Conservation (phyloP, 73 alveolate species). For the Tetrahymena elliotti region DNA sequence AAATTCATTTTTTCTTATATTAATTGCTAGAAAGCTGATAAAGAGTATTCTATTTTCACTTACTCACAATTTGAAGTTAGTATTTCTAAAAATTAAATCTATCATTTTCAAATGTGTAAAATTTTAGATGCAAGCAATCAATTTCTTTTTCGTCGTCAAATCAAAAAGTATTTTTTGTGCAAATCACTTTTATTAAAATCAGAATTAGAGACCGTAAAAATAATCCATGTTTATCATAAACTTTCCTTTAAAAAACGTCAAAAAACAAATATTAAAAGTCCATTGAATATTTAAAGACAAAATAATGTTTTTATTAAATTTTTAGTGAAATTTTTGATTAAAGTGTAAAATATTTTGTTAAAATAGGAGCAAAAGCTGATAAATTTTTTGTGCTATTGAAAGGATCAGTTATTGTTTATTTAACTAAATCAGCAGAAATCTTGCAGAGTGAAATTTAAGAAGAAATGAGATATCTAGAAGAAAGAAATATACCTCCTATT, state of each 20-base stretch:
- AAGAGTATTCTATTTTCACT: background rate
- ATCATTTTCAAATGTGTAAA: background rate
- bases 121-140: background rate
- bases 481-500: background rate
- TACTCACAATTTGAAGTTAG: background rate
- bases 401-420: background rate
- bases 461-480: background rate
- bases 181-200: too few species aligned
- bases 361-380: background rate
- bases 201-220: background rate
- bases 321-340: too few species aligned
- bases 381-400: background rate
- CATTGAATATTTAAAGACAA: too few species aligned
- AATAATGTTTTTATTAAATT: too few species aligned
- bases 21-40: background rate
- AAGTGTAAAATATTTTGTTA: too few species aligned
- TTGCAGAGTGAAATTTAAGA: background rate
- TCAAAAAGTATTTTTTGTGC: background rate
- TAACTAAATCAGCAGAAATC: background rate
- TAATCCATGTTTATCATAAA: too few species aligned
- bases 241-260: too few species aligned
- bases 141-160: too few species aligned
- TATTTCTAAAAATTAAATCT: too few species aligned
- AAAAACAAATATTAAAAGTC: too few species aligned
- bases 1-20: background rate